Evolutionary conservation across 2,329 filamentous ascomycete species (phyloP), one percentile per base, ranked within the genome.

Genomic region (Sporothrix humicola): DNA sequence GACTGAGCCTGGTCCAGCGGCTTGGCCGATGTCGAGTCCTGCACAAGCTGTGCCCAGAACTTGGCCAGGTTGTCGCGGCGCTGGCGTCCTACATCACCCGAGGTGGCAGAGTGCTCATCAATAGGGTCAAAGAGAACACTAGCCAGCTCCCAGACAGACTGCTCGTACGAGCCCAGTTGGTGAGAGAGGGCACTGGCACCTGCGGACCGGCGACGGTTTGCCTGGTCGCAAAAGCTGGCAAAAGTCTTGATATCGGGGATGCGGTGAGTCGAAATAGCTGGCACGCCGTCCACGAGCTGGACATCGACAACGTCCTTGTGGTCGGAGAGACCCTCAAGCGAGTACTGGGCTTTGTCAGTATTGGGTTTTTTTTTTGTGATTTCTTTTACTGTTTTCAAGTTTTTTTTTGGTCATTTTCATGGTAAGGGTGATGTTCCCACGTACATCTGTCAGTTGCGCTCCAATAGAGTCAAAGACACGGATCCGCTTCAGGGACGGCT

Each of bases 61-160:
- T 86, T 83, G 0, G 90, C 89, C n/a, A 98, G 85, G 72, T 86
- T 89, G 73, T 90, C 88, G 77, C 92, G 87, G 50, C 89, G 87
- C 23, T 83, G 63, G 58, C 80, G 79, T 26, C 80, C 79, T 50
- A 84, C 81, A 5, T 80, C 78, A 0, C 81, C 79, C 12, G 83
- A 77, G 0, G 86, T 83, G 2, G 81, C 42, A 8, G 42, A 73
- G 2, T 84, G 82, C 44, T 87, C 79, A 17, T 83, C 83, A 12
- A 89, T 75, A n/a, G 90, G 85, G 76, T 97, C 94, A 79, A 97
- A 99, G 3, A 99, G 87, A 52, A 98, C 91, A 73, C 93, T 92
- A 0, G 93, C 91, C 50, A 99, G 85, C 75, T 93, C 88, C 96
- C 97, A 99, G 0, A 96, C 90, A 15, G 90, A 85, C 78, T 90